Evolutionary conservation across 2,329 filamentous ascomycete species (phyloP), one percentile per base, ranked within the genome.

Genomic region (Xylariaceae sp.): DNA sequence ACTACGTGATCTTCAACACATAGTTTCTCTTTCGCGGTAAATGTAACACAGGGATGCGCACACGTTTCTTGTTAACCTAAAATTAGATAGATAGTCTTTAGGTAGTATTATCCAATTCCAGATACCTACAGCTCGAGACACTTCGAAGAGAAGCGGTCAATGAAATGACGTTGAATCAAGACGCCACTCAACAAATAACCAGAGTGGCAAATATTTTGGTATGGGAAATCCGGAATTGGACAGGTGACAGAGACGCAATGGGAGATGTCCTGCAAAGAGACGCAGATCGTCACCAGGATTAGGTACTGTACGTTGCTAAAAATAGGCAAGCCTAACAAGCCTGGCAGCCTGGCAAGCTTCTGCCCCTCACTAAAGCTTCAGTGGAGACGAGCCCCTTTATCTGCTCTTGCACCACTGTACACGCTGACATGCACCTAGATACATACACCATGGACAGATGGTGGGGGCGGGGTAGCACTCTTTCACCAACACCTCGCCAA

Each of bases 381-480:
- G 34, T 40, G 44, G 44, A 17, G 44, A 33, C 23, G 6, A 7
- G 40, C 14, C 40, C 34, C 8, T 19, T 21, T n/a, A 16, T 21
- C 14, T 24, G 8, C 12, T 40, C 4, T 16, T 14, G 11, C n/a
- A 40, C 19, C 23, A 31, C 6, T 40, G 37, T 5, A 16, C 16
- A 16, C 8, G n/a, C n/a, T n/a, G 33, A 6, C 33, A 31, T 7
- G 28, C 33, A 7, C 33, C 33, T 36, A 16, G 16, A 9, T 6
- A 36, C 8, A 36, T 6, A 6, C 21, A 3, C 16, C n/a, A 17
- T 14, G 7, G 17, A 26, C 7, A 26, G 28, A 19, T 40, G 26
- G 55, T 61, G 58, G 58, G 58, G 58, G 58, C 55, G 58, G 55
- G 54, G 58, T 61, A 61, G 58, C 50, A 61, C 36, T 52, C 33